A percentile compares a stretch with the other conserved stretches of the same genome.
Conservation (phyloP, 1,139 yeast genomes). For the Yamadazyma blattariae region DNA sequence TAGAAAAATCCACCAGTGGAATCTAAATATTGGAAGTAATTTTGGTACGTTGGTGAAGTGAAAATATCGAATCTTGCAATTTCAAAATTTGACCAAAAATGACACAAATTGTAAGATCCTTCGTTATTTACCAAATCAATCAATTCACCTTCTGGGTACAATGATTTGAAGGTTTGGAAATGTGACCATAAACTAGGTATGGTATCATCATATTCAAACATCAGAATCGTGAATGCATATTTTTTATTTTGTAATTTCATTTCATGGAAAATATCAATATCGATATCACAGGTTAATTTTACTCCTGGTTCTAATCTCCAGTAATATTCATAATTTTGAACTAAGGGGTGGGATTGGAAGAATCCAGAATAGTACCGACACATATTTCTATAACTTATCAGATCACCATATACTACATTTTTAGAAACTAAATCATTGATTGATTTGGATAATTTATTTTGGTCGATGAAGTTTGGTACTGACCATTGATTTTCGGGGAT, state of each 20-base stretch:
- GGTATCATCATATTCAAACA: constrained; percentile 33
- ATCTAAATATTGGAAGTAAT: constrained; percentile 27
- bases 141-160: constrained; percentile 8
- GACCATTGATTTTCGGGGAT: constrained; percentile 31
- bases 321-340: constrained; percentile 28
- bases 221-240: constrained; percentile 26
- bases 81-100: constrained; percentile 41
- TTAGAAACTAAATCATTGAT: constrained; percentile 9
- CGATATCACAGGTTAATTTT: constrained; percentile 25
- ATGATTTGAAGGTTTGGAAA: constrained; percentile 13
- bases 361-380: constrained; percentile 36
- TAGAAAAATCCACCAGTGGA: constrained; percentile 34
- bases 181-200: constrained; percentile 32
- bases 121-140: constrained; percentile 16
- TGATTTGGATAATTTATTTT: constrained; percentile 16
- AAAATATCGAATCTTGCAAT: constrained; percentile 30
- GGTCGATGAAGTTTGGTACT: constrained; percentile 28
- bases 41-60: constrained; percentile 19
- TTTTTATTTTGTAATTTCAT: constrained; percentile 21
- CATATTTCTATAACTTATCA: constrained; percentile 37
- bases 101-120: constrained; percentile 32
- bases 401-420: constrained; percentile 25
- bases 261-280: constrained; percentile 25
- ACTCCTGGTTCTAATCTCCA: constrained; percentile 38
- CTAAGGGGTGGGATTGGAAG: constrained; percentile 30